Percentiles rank a stretch among this genome's conserved stretches.
Conservation (phyloP, 768 basidiomycete genomes). For the Dioszegia crocea region DNA sequence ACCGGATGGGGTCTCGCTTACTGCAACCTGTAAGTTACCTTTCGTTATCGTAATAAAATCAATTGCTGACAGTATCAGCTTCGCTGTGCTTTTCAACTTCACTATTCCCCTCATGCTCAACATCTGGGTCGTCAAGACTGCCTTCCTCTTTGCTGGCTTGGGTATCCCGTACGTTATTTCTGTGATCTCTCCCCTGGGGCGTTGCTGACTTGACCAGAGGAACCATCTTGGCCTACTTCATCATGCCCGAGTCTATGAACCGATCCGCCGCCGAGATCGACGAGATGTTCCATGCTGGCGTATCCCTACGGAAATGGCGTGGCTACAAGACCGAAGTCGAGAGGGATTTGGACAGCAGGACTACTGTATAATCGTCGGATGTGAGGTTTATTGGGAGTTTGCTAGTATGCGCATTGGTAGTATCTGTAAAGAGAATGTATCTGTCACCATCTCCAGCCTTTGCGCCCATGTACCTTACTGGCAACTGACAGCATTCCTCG, state of each 20-base stretch:
- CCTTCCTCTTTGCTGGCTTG: slow-evolving; percentile 15
- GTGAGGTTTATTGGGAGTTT: no score
- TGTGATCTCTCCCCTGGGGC: background rate
- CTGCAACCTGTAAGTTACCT: slow-evolving; percentile 15
- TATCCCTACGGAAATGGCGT: slow-evolving; percentile 16
- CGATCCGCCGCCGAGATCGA: slow-evolving; percentile 26
- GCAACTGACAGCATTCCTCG: no score
- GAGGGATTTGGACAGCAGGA: slow-evolving; percentile 6
- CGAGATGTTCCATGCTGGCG: slow-evolving; percentile 19
- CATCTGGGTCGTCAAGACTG: slow-evolving; percentile 16
- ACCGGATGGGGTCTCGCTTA: slow-evolving; percentile 19
- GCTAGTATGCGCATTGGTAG: no score
- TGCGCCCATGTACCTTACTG: no score
- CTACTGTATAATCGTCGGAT: no score
- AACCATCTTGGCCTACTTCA: slow-evolving; percentile 16
- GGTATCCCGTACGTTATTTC: slow-evolving; percentile 14
- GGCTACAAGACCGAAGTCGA: slow-evolving; percentile 18
- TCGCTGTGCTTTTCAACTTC: slow-evolving; percentile 15
- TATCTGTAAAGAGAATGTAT: no score
- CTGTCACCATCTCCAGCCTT: no score
- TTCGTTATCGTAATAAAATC: background rate
- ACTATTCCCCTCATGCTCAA: slow-evolving; percentile 24
- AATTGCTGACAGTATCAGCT: background rate
- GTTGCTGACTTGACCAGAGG: background rate
- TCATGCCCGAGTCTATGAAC: slow-evolving; percentile 19